These are phyloP conservation scores for Tuber brumale DNA, from an alignment of 495 filamentous ascomycete species.

Conservation along the genomic window DNA sequence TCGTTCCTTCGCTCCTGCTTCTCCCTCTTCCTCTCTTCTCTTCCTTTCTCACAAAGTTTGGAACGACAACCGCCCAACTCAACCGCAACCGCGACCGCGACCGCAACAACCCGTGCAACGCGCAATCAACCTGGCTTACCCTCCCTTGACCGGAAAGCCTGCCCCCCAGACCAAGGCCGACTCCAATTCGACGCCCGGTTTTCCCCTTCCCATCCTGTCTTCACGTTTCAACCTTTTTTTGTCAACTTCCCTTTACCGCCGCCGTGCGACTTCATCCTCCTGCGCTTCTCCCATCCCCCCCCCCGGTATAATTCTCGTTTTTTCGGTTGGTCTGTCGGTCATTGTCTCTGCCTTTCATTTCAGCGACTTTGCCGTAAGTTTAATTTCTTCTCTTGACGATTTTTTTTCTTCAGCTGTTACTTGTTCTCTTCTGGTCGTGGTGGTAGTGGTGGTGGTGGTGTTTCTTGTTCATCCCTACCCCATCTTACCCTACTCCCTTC, in stretches of 20 bases:
- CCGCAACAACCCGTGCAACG: conserved; percentile 17
- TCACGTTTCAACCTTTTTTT: conserved; percentile 15
- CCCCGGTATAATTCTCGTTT: conserved; percentile 16
- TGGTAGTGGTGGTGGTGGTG: conserved; percentile 27
- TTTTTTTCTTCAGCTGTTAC: background rate
- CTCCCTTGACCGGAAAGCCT: conserved; percentile 15
- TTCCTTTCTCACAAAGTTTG: background rate
- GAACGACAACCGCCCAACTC: conserved; percentile 7
- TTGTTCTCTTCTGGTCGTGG: background rate
- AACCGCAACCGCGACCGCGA: conserved; percentile 28
- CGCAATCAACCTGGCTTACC: conserved; percentile 12
- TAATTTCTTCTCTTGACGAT: background rate
- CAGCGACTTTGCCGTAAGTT: conserved; percentile 15
- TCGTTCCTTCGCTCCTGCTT: background rate
- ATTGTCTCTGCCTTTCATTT: conserved; percentile 24
- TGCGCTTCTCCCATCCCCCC: conserved; percentile 15
- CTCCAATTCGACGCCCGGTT: conserved; percentile 20
- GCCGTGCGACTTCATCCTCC: conserved; percentile 27
- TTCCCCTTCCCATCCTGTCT: conserved; percentile 25
- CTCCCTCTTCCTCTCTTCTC: background rate
- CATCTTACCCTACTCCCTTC: conserved; percentile 17
- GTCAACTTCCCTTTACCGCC: conserved; percentile 29
- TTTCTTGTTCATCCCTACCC: conserved; percentile 13
- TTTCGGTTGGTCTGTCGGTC: conserved; percentile 3
- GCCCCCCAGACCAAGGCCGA: background rate